Percentiles rank a stretch among this genome's conserved stretches.
phyloP scores from a whole-genome alignment of 495 filamentous ascomycete genomes.

The Penicillium egyptiacum region DNA sequence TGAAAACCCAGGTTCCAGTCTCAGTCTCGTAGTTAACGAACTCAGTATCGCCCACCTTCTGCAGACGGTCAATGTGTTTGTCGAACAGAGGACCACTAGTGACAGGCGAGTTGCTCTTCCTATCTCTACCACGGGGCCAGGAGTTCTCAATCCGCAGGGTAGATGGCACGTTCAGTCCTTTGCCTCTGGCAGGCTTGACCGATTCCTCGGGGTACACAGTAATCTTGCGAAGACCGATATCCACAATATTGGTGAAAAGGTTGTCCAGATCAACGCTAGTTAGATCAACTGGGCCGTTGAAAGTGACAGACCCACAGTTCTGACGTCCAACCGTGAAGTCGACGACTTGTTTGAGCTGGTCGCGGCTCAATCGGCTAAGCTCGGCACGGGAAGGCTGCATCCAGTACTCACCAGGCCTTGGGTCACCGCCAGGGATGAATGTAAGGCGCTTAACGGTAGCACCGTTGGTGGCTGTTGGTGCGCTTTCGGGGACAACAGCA shows the following conservation, averaged over 20 bases:
- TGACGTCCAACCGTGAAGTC: slow-evolving; percentile 80
- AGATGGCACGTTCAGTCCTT: slow-evolving; percentile 88
- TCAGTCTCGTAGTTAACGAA: slow-evolving; percentile 76
- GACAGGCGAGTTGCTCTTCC: slow-evolving; percentile 51
- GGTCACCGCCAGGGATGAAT: slow-evolving; percentile 47
- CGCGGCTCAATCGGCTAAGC: slow-evolving; percentile 68
- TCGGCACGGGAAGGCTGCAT: slow-evolving; percentile 73
- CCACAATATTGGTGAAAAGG: slow-evolving; percentile 70
- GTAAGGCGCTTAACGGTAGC: slow-evolving; percentile 30
- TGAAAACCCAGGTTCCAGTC: slow-evolving; percentile 86
- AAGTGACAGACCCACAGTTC: slow-evolving; percentile 73
- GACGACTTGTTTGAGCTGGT: slow-evolving; percentile 67
- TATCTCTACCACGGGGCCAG: slow-evolving; percentile 74
- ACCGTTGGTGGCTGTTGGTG: slow-evolving; percentile 35
- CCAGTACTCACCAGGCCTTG: slow-evolving; percentile 74
- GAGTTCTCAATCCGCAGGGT: slow-evolving; percentile 83
- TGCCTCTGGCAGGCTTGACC: slow-evolving; percentile 77
- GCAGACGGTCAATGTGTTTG: slow-evolving; percentile 81
- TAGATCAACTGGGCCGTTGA: slow-evolving; percentile 80
- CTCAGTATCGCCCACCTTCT: slow-evolving; percentile 71
- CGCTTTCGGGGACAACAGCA: slow-evolving; percentile 73
- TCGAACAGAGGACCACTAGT: slow-evolving; percentile 60
- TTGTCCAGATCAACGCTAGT: slow-evolving; percentile 67
- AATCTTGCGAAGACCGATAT: slow-evolving; percentile 68
- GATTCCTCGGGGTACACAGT: slow-evolving; percentile 79